Percentiles rank a stretch among this genome's conserved stretches.
These are phyloP conservation scores for Aspergillus ibericus DNA, from an alignment of 2,329 filamentous ascomycete genomes.

Conservation along the genomic window DNA sequence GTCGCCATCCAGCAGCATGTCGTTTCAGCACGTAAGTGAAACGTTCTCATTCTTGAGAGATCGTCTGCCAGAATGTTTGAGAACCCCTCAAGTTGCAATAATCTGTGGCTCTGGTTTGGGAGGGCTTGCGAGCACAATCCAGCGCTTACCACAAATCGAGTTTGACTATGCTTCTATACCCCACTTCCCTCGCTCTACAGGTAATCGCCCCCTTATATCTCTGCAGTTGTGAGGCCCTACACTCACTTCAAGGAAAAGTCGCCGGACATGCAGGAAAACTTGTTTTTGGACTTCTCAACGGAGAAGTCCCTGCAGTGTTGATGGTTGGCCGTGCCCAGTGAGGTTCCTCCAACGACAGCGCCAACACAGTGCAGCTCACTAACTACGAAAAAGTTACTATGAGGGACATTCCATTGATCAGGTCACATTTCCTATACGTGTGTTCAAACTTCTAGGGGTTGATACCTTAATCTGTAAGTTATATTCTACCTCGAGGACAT, in stretches of 20 bases:
- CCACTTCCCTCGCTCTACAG: slow-evolving; percentile 61
- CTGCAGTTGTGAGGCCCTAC: not conserved
- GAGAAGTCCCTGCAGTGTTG: slow-evolving; percentile 58
- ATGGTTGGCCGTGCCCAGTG: slow-evolving; percentile 66
- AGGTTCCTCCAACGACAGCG: slow-evolving; percentile 33
- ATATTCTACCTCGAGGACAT: not conserved
- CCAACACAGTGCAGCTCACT: slow-evolving; percentile 2
- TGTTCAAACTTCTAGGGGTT: slow-evolving; percentile 63
- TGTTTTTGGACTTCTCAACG: slow-evolving; percentile 61
- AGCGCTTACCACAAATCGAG: slow-evolving; percentile 51
- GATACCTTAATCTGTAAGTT: slow-evolving; percentile 58
- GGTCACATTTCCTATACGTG: slow-evolving; percentile 64
- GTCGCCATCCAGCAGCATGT: not conserved
- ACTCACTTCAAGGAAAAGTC: slow-evolving; percentile 37
- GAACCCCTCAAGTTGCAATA: slow-evolving; percentile 59
- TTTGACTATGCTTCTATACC: slow-evolving; percentile 61
- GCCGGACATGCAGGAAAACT: slow-evolving; percentile 65
- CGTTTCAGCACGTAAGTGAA: slow-evolving; percentile 42
- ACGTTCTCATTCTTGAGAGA: slow-evolving; percentile 53
- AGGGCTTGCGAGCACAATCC: slow-evolving; percentile 59
- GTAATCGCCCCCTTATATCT: slow-evolving; percentile 38
- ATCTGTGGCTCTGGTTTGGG: slow-evolving; percentile 66
- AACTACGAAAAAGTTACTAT: slow-evolving; percentile 55
- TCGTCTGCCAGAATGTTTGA: slow-evolving; percentile 51
- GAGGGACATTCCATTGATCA: slow-evolving; percentile 65